Conservation (phyloP, 78 protist genomes). For the Isochrysis galbana region DNA sequence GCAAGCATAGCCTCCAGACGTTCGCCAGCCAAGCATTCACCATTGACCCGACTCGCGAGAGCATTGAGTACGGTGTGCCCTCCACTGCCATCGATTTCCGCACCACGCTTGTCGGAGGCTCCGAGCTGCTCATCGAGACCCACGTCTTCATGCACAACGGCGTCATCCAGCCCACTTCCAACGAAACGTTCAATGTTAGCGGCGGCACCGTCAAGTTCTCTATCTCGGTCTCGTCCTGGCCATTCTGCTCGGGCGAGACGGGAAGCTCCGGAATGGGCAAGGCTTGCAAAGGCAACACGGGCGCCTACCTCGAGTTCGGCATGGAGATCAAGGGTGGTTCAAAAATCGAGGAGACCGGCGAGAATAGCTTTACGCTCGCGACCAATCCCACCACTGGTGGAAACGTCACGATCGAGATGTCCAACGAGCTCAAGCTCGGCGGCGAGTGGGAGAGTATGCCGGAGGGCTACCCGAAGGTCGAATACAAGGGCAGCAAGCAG, state of each 20-base stretch:
- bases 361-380: not conserved
- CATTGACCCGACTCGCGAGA: not conserved
- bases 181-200: not conserved
- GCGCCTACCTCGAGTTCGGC: not conserved
- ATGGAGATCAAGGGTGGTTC: not conserved
- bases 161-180: not conserved
- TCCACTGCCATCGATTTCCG: not conserved
- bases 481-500: not conserved
- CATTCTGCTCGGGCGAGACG: not conserved
- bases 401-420: not conserved
- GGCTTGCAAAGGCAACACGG: too few relatives aligned
- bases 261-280: too few relatives aligned
- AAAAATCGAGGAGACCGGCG: not conserved
- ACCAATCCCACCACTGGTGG: too few relatives aligned
- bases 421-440: not conserved
- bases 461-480: not conserved
- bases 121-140: not conserved
- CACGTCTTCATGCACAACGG: not conserved
- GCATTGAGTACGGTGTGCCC: not conserved
- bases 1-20: not conserved
- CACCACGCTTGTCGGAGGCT: not conserved
- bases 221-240: not conserved
- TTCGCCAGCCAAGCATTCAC: not conserved
- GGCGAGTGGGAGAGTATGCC: not conserved
- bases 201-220: not conserved